phyloP scores from a whole-genome alignment of 2,329 filamentous ascomycete genomes.

The Albophoma yamanashiensis region DNA sequence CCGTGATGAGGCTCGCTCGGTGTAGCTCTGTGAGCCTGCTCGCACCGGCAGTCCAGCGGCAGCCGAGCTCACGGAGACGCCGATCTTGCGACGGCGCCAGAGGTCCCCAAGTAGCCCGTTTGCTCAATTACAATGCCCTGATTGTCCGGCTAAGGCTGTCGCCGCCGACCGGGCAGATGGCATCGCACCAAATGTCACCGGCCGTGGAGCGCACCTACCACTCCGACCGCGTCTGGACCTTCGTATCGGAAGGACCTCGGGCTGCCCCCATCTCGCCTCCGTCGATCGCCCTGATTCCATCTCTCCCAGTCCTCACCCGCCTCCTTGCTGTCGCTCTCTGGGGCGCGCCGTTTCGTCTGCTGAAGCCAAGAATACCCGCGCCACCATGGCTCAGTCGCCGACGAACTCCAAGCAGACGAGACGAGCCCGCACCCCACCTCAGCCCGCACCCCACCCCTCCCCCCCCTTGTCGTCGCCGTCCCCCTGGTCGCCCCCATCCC shows the following conservation, averaged over 20 bases:
- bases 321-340: neutral
- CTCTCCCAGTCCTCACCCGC: neutral
- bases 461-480: neutral
- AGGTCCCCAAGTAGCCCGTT: neutral
- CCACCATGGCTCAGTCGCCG: neutral
- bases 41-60: neutral
- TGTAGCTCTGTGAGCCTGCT: neutral
- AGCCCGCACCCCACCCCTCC: neutral
- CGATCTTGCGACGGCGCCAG: neutral
- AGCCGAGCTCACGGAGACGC: neutral
- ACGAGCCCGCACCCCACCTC: neutral
- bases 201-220: neutral
- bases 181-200: neutral
- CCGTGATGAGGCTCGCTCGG: neutral
- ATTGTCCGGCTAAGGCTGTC: neutral
- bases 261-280: neutral
- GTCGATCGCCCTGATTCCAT: neutral
- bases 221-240: neutral
- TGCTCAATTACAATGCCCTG: neutral
- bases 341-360: neutral
- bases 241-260: neutral
- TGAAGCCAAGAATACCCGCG: neutral
- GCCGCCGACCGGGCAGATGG: neutral
- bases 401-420: neutral
- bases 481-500: slow-evolving; percentile 1